Evolutionary conservation across 768 basidiomycete genomes (phyloP).

Genomic region (Trametes cingulata): DNA sequence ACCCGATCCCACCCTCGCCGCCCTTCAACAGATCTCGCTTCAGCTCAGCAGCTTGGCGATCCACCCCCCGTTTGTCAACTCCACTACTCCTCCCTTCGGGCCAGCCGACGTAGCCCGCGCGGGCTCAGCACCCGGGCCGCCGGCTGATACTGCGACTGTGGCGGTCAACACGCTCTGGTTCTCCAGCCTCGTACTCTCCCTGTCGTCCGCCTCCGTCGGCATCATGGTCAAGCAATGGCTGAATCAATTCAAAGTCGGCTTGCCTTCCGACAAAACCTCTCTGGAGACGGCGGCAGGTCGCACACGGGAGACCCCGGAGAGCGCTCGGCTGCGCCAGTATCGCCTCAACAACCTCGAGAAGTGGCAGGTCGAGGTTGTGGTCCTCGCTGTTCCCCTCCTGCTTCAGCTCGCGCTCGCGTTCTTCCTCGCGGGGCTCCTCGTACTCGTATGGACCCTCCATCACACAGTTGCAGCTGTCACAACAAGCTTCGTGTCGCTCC

Average conservation of each 20-base stretch:
- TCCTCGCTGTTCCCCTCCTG: slow-evolving; percentile 20
- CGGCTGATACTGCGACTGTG: neutral
- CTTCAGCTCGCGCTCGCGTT: slow-evolving; percentile 23
- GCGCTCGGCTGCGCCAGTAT: slow-evolving; percentile 19
- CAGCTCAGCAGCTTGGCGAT: too few relatives aligned
- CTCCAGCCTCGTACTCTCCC: slow-evolving; percentile 26
- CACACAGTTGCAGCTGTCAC: slow-evolving; percentile 2
- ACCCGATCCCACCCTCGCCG: too few relatives aligned
- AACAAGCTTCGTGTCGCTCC: neutral
- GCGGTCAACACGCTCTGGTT: slow-evolving; percentile 31
- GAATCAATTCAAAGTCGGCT: neutral
- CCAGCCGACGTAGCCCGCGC: neutral
- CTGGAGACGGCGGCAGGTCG: neutral
- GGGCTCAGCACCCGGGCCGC: too few relatives aligned
- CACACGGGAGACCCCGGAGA: neutral
- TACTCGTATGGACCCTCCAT: slow-evolving; percentile 20
- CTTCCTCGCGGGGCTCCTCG: slow-evolving; percentile 24
- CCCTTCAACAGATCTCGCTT: too few relatives aligned
- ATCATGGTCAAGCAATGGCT: too few relatives aligned
- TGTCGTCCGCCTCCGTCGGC: slow-evolving; percentile 29
- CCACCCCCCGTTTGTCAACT: too few relatives aligned
- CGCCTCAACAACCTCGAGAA: slow-evolving; percentile 18
- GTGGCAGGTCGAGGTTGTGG: slow-evolving; percentile 19
- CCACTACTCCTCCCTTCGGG: too few relatives aligned
- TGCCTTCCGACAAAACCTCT: neutral